Evolutionary conservation across 139 green algal species (phyloP), one percentile per base, ranked within the genome.

Genomic region (Coelastrella sp.): DNA sequence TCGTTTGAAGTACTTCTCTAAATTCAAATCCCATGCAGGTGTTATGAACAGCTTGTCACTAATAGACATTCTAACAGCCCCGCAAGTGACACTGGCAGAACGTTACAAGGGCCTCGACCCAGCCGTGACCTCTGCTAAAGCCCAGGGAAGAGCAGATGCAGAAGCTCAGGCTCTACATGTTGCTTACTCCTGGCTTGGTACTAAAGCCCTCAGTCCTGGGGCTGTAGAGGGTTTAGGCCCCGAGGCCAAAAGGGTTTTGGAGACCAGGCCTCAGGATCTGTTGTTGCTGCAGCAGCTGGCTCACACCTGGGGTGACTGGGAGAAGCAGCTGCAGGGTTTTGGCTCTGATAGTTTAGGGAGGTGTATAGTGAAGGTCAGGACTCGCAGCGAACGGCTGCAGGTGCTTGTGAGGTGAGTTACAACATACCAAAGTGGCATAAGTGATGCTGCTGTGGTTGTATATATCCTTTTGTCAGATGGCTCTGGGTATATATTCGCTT

Each of bases 221-320:
- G 60, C 76, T 12, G 25, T 57, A 5, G 17, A n/a, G 11, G 60
- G 60, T 35, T 22, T 87, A n/a, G 78, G 82, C 57, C 82, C 82
- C 14, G 57, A 58, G 4, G 82, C n/a, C 5, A 8, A 66, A 49
- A 22, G 24, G 59, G 24, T 76, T 25, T n/a, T 87, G 8, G 60
- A 22, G 6, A n/a, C 49, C 10, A 25, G 61, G 61, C 61, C 24
- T 5, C 15, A 87, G 11, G 82, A 74, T 6, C n/a, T 87, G 82
- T n/a, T 75, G 82, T 11, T 75, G 82, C 82, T 87, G 82, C 82
- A 87, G 82, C 82, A 87, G 82, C n/a, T 87, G n/a, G 82, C 82
- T 12, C 60, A 74, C 15, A 87, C 82, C n/a, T 87, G 82, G 82
- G n/a, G 59, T 25, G 82, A 17, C 14, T 87, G 82, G 82, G 60